Evolutionary conservation across 2,329 filamentous ascomycete genomes (phyloP).

Genomic region (Pyrenophora tritici-repentis): DNA sequence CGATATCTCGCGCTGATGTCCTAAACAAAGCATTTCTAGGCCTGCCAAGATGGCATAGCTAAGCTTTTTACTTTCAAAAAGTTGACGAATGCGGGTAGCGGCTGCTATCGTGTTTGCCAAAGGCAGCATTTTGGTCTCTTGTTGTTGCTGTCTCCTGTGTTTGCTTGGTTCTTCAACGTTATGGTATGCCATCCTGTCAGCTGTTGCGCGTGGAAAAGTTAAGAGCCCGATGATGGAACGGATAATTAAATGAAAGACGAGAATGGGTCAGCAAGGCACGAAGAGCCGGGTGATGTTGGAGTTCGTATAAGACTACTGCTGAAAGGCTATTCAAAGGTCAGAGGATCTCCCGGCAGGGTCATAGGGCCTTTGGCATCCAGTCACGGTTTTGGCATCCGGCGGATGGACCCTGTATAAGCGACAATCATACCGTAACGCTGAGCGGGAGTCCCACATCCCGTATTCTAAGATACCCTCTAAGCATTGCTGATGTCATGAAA

Average conservation of each 20-base stretch:
- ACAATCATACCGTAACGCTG: constrained; percentile 11
- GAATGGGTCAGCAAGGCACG: too few relatives aligned
- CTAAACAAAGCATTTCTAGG: constrained; percentile 40
- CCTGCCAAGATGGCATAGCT: constrained; percentile 39
- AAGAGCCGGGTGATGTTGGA: not conserved
- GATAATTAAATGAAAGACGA: not conserved
- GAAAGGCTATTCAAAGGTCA: not conserved
- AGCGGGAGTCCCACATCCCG: constrained; percentile 7
- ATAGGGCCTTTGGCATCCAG: constrained; percentile 1
- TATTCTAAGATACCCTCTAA: constrained; percentile 5
- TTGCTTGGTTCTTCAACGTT: constrained; percentile 31
- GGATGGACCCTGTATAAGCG: constrained; percentile 8
- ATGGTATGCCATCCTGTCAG: constrained; percentile 27
- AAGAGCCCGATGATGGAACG: not conserved
- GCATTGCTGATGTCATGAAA: constrained; percentile 13
- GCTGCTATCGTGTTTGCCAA: constrained; percentile 37
- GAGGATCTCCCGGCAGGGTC: not conserved
- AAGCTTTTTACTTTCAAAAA: constrained; percentile 42
- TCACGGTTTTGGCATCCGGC: constrained; percentile 10
- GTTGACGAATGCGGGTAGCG: constrained; percentile 29
- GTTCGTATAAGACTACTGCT: not conserved
- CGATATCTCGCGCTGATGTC: constrained; percentile 36
- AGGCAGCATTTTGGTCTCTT: constrained; percentile 24
- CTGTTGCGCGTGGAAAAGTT: constrained; percentile 18
- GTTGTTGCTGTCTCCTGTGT: constrained; percentile 28